Evolutionary conservation across 805 yeast genomes (phyloP).

Genomic region (Sugiyamaella floridensis): DNA sequence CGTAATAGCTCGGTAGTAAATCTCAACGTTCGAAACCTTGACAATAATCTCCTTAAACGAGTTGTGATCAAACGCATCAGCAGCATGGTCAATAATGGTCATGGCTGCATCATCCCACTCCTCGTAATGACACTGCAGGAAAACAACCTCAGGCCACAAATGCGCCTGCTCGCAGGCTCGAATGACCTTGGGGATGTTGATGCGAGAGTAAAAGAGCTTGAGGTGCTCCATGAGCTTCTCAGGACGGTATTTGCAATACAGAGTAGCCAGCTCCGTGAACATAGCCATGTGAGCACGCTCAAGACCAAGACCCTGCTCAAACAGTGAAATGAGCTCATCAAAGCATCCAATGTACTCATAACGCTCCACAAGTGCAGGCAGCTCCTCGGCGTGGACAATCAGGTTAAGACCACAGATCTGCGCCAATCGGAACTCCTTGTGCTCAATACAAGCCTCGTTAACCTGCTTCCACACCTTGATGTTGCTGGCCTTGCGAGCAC

Average conservation of each 20-base stretch:
- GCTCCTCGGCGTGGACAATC: constrained; percentile 95
- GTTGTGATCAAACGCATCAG: constrained; percentile 86
- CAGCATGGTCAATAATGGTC: constrained; percentile 91
- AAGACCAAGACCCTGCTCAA: constrained; percentile 91
- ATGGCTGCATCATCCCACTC: constrained; percentile 99
- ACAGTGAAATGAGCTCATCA: constrained; percentile 81
- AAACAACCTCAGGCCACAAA: constrained; percentile 91
- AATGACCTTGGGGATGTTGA: constrained; percentile 94
- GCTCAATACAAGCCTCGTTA: constrained; percentile 90
- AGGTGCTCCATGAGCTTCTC: constrained; percentile 91
- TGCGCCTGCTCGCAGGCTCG: constrained; percentile 91
- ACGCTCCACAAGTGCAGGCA: constrained; percentile 77
- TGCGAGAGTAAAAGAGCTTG: constrained; percentile 95
- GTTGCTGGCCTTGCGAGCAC: constrained; percentile 96
- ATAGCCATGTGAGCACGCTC: constrained; percentile 99
- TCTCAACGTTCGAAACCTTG: constrained; percentile 92
- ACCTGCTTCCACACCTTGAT: constrained; percentile 95
- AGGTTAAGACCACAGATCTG: constrained; percentile 97
- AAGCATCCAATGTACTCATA: constrained; percentile 90
- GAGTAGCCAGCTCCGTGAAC: constrained; percentile 91
- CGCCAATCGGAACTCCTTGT: constrained; percentile 91
- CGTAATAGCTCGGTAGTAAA: constrained; percentile 93
- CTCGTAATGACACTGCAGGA: constrained; percentile 95
- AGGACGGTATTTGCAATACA: constrained; percentile 87
- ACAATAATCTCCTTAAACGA: constrained; percentile 92